Evolutionary conservation across 768 basidiomycete species (phyloP).

Genomic region (Auricularia sp.): DNA sequence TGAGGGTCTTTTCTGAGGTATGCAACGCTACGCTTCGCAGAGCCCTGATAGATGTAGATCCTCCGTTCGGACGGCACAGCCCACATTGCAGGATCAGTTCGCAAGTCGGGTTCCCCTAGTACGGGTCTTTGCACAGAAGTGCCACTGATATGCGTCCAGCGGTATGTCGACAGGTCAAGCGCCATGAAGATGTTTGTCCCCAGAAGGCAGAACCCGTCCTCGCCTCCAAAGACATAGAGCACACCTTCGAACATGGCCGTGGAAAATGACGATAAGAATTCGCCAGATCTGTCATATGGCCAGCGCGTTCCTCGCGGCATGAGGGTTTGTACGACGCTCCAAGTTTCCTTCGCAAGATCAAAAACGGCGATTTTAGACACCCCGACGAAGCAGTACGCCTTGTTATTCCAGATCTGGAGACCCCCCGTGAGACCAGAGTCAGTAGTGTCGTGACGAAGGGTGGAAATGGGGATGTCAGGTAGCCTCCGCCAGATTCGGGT

Average conservation of each 20-base stretch:
- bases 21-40: slow-evolving; percentile 25
- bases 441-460: not conserved
- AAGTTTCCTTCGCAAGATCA: slow-evolving; percentile 25
- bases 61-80: slow-evolving; percentile 18
- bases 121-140: slow-evolving; percentile 10
- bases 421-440: slow-evolving; percentile 4
- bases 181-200: slow-evolving; percentile 30
- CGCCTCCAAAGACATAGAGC: slow-evolving; percentile 31
- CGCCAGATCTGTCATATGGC: slow-evolving; percentile 10
- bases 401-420: slow-evolving; percentile 17
- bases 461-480: slow-evolving; percentile 8
- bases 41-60: slow-evolving; percentile 27
- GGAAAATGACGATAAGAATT: slow-evolving; percentile 9
- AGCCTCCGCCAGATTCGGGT: slow-evolving; percentile 13
- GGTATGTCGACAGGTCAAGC: slow-evolving; percentile 24
- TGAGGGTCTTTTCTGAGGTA: slow-evolving; percentile 14
- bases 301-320: slow-evolving; percentile 10
- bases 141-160: slow-evolving; percentile 22
- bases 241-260: slow-evolving; percentile 18
- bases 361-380: slow-evolving; percentile 21
- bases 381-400: slow-evolving; percentile 30
- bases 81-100: slow-evolving; percentile 28
- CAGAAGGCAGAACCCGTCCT: slow-evolving; percentile 17
- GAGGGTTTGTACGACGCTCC: slow-evolving; percentile 22
- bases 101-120: slow-evolving; percentile 22